These are phyloP conservation scores for Cytospora paraplurivora DNA, from an alignment of 2,329 filamentous ascomycete genomes.

Conservation along the genomic window DNA sequence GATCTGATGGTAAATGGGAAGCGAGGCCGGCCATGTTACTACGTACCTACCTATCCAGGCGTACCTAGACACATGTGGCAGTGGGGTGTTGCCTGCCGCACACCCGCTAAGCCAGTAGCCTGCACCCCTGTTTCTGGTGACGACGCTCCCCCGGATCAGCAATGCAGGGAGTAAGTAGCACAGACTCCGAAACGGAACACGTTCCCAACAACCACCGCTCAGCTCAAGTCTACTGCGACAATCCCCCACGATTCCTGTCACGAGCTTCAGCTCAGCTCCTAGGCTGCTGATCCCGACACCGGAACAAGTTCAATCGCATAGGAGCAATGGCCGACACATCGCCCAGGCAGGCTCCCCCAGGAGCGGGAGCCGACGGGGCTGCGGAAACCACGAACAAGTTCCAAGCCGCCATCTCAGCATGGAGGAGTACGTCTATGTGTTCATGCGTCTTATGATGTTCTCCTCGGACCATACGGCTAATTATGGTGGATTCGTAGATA, in stretches of 20 bases:
- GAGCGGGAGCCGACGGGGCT: conserved; percentile 15
- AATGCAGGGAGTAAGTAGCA: not conserved
- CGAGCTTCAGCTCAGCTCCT: conserved; percentile 19
- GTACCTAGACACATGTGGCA: not conserved
- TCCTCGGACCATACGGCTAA: not conserved
- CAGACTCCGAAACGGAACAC: conserved; percentile 15
- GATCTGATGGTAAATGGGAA: not conserved
- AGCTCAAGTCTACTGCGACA: conserved; percentile 8
- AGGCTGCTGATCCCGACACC: conserved; percentile 9
- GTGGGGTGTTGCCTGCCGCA: not conserved
- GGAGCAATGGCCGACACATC: conserved; percentile 22
- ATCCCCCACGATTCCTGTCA: conserved; percentile 3
- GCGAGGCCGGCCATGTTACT: too few relatives aligned
- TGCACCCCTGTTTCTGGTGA: conserved; percentile 2
- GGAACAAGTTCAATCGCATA: not conserved
- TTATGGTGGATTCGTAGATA: conserved; percentile 57
- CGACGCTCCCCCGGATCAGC: conserved; percentile 1
- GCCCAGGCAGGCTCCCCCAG: conserved; percentile 12
- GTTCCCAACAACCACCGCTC: conserved; percentile 9
- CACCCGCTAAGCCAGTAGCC: not conserved
- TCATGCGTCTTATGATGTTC: not conserved
- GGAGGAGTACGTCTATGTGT: conserved; percentile 70
- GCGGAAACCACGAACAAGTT: conserved; percentile 82
- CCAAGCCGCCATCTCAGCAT: conserved; percentile 91
- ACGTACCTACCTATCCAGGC: not conserved